Conservation (phyloP, 257 asterid species). For the Fraxinus quadrangulata region DNA sequence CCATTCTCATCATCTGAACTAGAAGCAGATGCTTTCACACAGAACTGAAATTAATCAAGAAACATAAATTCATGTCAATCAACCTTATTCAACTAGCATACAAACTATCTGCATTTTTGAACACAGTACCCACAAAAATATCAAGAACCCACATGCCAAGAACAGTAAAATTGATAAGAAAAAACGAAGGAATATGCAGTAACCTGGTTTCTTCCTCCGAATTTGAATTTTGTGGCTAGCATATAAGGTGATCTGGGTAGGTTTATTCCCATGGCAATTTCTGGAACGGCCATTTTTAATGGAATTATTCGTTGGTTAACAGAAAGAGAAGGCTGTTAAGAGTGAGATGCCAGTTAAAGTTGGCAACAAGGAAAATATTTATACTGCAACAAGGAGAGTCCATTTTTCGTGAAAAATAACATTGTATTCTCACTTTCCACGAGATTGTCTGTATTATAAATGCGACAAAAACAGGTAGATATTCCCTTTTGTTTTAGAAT, state of each 20-base stretch:
- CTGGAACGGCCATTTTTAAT: not conserved
- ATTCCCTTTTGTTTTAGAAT: no score
- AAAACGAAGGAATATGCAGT: not conserved
- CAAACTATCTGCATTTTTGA: not conserved
- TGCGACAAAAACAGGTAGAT: not conserved
- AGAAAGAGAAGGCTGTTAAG: not conserved
- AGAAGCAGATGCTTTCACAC: not conserved
- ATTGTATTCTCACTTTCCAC: not conserved
- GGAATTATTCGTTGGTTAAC: not conserved
- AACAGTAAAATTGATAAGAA: not conserved
- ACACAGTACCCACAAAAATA: not conserved
- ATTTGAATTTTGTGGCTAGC: not conserved
- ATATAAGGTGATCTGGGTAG: not conserved
- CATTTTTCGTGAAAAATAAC: not conserved
- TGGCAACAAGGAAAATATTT: not conserved
- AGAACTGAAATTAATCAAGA: slow-evolving; percentile 3
- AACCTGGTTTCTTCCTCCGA: not conserved
- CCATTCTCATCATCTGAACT: slow-evolving; percentile 13
- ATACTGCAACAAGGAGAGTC: not conserved
- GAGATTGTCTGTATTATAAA: not conserved
- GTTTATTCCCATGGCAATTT: not conserved
- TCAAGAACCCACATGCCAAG: not conserved
- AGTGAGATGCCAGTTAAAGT: not conserved
- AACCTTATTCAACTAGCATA: not conserved
- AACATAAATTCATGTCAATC: not conserved